phyloP scores from a whole-genome alignment of 148 eudicot genomes.

The Cornus suecica region DNA sequence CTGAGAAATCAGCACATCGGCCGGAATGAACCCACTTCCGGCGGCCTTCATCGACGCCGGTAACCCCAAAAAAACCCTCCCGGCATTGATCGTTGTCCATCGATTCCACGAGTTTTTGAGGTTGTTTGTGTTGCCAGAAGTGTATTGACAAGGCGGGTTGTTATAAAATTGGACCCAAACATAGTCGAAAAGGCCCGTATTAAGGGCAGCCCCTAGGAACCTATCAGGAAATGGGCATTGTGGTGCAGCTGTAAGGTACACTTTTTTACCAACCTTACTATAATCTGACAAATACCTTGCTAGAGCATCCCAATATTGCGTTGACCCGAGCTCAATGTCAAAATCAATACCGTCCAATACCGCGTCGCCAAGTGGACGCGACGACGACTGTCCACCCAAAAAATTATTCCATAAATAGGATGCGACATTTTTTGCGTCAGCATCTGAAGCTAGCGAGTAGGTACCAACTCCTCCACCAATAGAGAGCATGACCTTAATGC shows the following conservation, averaged over 20 bases:
- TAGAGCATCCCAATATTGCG: conserved; percentile 35
- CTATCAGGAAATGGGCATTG: conserved; percentile 81
- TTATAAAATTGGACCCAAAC: conserved; percentile 92
- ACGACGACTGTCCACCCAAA: conserved; percentile 46
- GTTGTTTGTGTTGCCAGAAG: conserved; percentile 39
- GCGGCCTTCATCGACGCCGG: conserved; percentile 78
- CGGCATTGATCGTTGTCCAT: conserved; percentile 54
- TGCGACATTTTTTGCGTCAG: conserved; percentile 43
- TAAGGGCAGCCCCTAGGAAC: conserved; percentile 44
- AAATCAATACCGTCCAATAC: conserved; percentile 67
- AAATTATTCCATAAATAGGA: conserved; percentile 51
- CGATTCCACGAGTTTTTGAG: conserved; percentile 52
- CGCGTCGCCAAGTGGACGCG: conserved; percentile 53
- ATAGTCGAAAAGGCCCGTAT: conserved; percentile 63
- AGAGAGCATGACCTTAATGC: conserved; percentile 56
- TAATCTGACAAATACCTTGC: conserved; percentile 29
- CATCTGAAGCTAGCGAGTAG: conserved; percentile 41
- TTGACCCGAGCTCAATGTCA: conserved; percentile 48
- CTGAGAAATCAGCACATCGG: conserved; percentile 39
- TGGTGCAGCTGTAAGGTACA: conserved; percentile 77
- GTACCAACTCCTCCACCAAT: conserved; percentile 53
- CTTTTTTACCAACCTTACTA: conserved; percentile 19
- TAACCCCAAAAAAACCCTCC: conserved; percentile 63
- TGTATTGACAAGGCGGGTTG: conserved; percentile 74
- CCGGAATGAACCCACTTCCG: conserved; percentile 73